Conservation (phyloP, 495 filamentous ascomycete genomes). For the Neurospora sp. region DNA sequence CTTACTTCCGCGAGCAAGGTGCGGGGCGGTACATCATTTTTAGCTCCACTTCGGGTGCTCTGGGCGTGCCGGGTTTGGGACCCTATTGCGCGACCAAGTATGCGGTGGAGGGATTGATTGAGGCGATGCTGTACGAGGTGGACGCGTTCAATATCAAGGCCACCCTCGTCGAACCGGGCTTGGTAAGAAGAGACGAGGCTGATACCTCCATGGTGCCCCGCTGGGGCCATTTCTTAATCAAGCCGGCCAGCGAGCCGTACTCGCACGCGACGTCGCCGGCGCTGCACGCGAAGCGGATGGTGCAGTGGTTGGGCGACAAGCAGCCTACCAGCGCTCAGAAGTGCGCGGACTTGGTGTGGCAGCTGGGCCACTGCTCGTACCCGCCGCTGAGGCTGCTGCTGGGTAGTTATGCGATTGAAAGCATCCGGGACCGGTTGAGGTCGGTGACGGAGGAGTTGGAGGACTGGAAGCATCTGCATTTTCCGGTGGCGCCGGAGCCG, state of each 20-base stretch:
- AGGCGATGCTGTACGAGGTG: conserved; percentile 91
- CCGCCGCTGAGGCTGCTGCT: conserved; percentile 78
- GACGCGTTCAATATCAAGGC: conserved; percentile 86
- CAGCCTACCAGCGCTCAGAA: conserved; percentile 90
- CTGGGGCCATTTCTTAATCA: conserved; percentile 88
- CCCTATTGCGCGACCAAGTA: conserved; percentile 97
- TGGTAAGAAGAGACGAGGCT: conserved; percentile 67
- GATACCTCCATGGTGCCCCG: conserved; percentile 47
- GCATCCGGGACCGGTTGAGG: conserved; percentile 77
- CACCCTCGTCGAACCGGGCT: conserved; percentile 83
- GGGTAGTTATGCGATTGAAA: conserved; percentile 91
- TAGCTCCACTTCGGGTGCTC: conserved; percentile 76
- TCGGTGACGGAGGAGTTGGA: conserved; percentile 92
- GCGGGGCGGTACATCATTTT: conserved; percentile 86
- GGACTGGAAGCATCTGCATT: conserved; percentile 78
- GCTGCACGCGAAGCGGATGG: conserved; percentile 81
- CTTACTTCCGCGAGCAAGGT: conserved; percentile 70
- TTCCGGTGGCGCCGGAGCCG: conserved; percentile 30
- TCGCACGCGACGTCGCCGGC: conserved; percentile 65
- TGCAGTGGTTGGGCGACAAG: conserved; percentile 88
- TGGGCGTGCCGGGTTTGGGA: conserved; percentile 84
- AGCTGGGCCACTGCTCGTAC: conserved; percentile 85
- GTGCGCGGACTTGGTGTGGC: conserved; percentile 93
- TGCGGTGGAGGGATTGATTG: conserved; percentile 87
- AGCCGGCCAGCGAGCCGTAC: conserved; percentile 75